Base-by-base conservation (phyloP, 1,139 yeast genomes). In the Kodamaea fungicola region DNA sequence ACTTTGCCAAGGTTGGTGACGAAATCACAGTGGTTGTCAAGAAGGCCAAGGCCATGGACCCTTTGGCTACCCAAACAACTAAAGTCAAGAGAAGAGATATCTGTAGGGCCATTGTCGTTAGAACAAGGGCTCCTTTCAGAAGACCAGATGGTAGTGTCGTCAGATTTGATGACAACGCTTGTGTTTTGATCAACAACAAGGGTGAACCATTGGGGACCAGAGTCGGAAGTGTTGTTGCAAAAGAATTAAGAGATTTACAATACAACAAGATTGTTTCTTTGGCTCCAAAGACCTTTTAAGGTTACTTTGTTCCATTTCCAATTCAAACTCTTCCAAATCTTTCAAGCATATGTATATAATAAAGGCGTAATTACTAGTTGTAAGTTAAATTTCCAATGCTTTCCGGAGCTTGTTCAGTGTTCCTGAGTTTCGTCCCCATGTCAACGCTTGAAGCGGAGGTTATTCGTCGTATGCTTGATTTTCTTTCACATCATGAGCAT, bases 201-300 rank as follows among this genome's bases (percentile, higher is more conserved):
- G 88, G 89, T 22, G 98, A 94, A 56, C 97, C 97, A 7, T 74
- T 92, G 39, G 99, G 98, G 8, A 85, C 97, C 27, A 83, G 98
- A 74, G 88, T 92, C 27, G 77, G 87, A 39, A 83, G 92, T 29
- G 95, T 87, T 37, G 97, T 92, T 24, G 96, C 97, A 30, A 85
- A 87, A 61, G 97, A 92, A 62, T 76, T 92, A 47, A 81, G 83
- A 65, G 88, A 85, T 45, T 81, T 80, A 64, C 85, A 88, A 44
- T 89, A 76, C 63, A 84, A 81, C 66, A 92, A 92, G 68, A 82
- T 92, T 41, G 88, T 89, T 32, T 76, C 97, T 8, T 76, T 92
- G 59, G 97, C 98, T 12, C 95, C 96, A 51, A 82, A 87, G 63
- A 85, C 88, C 16, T 78, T 83, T 46, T 85, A 69, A 57, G 26